Conservation (phyloP, 441 rosid species). For the Brassica balearica region DNA sequence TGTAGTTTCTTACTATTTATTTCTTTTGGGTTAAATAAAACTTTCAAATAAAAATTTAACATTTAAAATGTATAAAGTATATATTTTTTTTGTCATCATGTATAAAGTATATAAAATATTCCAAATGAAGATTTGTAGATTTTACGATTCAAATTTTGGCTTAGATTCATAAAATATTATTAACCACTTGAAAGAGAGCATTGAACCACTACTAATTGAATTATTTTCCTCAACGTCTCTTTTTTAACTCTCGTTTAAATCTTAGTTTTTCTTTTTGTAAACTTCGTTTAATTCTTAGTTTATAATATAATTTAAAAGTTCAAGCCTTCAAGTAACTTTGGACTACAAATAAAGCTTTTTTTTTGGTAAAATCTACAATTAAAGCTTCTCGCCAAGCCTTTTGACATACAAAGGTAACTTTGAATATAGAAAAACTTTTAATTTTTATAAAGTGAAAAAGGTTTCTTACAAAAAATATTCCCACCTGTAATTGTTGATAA, state of each 20-base stretch:
- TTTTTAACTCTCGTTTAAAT: too few relatives aligned
- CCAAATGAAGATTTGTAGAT: not conserved
- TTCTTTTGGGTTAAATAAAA: not conserved
- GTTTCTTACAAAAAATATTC: conserved; percentile 16
- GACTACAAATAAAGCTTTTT: conserved; percentile 9
- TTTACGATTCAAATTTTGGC: not conserved
- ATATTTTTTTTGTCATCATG: not conserved
- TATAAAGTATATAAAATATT: not conserved
- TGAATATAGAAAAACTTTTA: not conserved
- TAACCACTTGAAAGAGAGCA: not conserved
- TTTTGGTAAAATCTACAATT: not conserved
- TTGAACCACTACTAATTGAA: not conserved
- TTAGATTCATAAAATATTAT: not conserved
- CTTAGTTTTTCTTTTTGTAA: too few relatives aligned
- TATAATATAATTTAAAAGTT: not conserved
- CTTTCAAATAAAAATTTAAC: not conserved
- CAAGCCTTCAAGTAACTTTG: not conserved
- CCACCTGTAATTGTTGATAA: not conserved
- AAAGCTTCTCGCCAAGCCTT: conserved; percentile 17
- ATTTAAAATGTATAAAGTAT: not conserved
- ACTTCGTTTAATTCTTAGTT: not conserved
- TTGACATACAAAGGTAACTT: conserved; percentile 3
- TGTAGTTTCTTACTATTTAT: not conserved
- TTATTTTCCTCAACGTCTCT: not conserved
- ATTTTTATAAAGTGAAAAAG: conserved; percentile 26